Evolutionary conservation across 2,329 filamentous ascomycete species (phyloP), one percentile per base, ranked within the genome.

Genomic region (Elsinoe fawcettii): DNA sequence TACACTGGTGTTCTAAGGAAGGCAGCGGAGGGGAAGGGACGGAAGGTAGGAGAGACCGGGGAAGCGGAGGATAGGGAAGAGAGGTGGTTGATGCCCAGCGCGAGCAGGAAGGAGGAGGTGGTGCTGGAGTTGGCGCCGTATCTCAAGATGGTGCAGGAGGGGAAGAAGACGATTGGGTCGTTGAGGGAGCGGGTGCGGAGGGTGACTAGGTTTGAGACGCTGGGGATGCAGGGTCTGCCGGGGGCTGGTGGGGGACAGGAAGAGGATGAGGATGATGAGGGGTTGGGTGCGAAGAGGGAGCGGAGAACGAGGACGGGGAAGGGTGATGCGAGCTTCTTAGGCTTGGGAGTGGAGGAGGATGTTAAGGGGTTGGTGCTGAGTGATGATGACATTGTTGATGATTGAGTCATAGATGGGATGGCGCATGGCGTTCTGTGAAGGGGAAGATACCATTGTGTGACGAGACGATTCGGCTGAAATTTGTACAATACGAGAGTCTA

Each of bases 201-300:
- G 23, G 32, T 57, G 2, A 83, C 85, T 3, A 84, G 84, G 34
- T 79, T 79, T 41, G 88, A 92, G 69, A 79, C 93, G 75, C 72
- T 96, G 0, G 80, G 27, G 20, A 49, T 96, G 22, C 89, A 97
- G 62, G 84, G 90, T 7, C 78, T 99, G 0, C 93, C 61, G 16
- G 62, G 62, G 2, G 58, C 63, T 12, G 63, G 63, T 1, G 63
- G 60, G 2, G 60, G 58, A 11, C 71, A 70, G 1, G 55, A 56
- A 1, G 65, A 62, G 14, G 36, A 55, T 30, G 61, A 59, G 27
- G 43, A 55, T 8, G 39, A 25, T 27, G 55, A 41, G 56, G 57
- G 8, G 55, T 22, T 53, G 20, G 59, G 30, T 59, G 58, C 30
- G 59, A 61, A 53, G 56, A 60, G 36, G 51, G 57, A 58, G 54